phyloP scores from a whole-genome alignment of 139 green algal species.

The Klebsormidium nitens region DNA sequence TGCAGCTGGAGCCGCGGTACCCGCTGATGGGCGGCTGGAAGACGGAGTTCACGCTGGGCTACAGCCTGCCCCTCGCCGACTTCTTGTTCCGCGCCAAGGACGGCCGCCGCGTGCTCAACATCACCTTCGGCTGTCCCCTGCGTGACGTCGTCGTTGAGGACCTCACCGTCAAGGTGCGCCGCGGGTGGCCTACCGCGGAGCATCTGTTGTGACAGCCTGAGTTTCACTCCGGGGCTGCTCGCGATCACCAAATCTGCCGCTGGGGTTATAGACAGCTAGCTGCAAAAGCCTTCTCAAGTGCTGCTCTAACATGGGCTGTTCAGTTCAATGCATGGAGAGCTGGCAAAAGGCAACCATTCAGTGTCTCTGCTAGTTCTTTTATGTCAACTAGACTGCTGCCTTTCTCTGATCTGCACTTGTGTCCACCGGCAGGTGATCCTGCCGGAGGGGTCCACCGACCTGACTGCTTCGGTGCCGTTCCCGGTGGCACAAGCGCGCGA shows the following conservation, averaged over 20 bases:
- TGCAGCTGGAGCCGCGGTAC: constrained; percentile 66
- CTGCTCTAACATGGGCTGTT: no score
- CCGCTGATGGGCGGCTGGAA: constrained; percentile 83
- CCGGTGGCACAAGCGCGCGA: constrained; percentile 37
- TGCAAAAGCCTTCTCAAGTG: no score
- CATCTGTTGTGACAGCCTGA: no score
- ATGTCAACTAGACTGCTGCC: no score
- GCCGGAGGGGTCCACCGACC: constrained; percentile 62
- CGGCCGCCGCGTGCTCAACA: constrained; percentile 16
- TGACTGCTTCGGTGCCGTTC: constrained; percentile 48
- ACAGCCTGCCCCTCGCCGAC: constrained; percentile 59
- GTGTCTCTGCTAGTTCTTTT: no score
- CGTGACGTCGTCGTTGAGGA: constrained; percentile 41
- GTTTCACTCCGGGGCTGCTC: no score
- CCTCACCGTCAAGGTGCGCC: constrained; percentile 44
- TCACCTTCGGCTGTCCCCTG: constrained; percentile 40
- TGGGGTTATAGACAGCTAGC: no score
- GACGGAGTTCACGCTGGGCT: constrained; percentile 58
- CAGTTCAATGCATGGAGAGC: no score
- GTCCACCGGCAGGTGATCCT: constrained; percentile 67
- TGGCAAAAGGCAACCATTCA: no score
- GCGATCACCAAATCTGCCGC: no score
- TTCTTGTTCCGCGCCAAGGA: constrained; percentile 23
- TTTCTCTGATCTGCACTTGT: no score
- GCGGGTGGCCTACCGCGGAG: neutral